Conservation (phyloP, 1,284 basidiomycete species). For the Melanopsichium pennsylvanicum region DNA sequence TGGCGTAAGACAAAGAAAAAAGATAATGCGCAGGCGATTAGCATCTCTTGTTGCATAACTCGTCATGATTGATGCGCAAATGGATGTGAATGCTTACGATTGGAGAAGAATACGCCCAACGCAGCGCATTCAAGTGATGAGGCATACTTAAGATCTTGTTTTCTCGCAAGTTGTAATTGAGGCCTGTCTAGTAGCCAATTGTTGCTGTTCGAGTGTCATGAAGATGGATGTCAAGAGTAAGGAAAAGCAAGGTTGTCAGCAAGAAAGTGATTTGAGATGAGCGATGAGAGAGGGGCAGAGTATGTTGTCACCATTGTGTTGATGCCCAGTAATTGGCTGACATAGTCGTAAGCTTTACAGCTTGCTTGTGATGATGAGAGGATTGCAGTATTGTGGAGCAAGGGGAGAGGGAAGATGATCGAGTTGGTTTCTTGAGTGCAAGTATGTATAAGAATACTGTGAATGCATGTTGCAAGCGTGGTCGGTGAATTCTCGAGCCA, state of each 20-base stretch:
- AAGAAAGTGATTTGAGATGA: too few relatives aligned
- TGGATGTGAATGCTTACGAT: conserved; percentile 34
- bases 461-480: conserved; percentile 1
- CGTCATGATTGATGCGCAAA: too few relatives aligned
- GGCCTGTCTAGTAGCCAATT: conserved; percentile 58
- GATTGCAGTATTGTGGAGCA: too few relatives aligned
- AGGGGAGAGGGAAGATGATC: background rate
- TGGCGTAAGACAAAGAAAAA: too few relatives aligned
- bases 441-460: too few relatives aligned
- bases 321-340: conserved; percentile 62
- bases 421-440: background rate
- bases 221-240: too few relatives aligned
- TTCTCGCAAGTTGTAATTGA: conserved; percentile 52
- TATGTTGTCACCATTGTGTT: conserved; percentile 60
- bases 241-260: too few relatives aligned
- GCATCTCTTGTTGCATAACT: too few relatives aligned
- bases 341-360: conserved; percentile 18
- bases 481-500: conserved; percentile 7
- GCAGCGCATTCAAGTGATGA: conserved; percentile 48
- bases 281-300: too few relatives aligned
- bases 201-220: too few relatives aligned
- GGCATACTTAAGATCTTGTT: conserved; percentile 57
- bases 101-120: conserved; percentile 58
- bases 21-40: too few relatives aligned
- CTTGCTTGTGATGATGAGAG: background rate